phyloP scores from a whole-genome alignment of 2,329 filamentous ascomycete genomes.

The Sordariomycetes sp. region DNA sequence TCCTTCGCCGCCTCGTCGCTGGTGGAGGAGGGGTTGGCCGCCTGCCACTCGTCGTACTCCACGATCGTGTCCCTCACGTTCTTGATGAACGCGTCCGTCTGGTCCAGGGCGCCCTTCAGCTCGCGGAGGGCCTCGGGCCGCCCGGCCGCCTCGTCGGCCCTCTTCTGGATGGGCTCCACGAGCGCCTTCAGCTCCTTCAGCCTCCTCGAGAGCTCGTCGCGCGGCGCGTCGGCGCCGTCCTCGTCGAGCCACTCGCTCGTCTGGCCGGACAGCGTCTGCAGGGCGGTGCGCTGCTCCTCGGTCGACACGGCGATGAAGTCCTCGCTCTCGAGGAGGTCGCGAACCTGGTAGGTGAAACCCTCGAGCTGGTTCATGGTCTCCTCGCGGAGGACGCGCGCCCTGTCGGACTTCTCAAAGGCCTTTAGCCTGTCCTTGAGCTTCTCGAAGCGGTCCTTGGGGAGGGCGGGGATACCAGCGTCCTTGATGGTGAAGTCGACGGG shows the following conservation, averaged over 20 bases:
- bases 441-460: constrained; percentile 36
- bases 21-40: constrained; percentile 36
- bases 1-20: constrained; percentile 27
- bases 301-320: constrained; percentile 65
- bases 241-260: constrained; percentile 86
- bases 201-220: constrained; percentile 64
- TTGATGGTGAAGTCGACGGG: constrained; percentile 38
- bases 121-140: constrained; percentile 59
- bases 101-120: constrained; percentile 60
- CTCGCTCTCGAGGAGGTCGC: constrained; percentile 71
- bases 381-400: constrained; percentile 63
- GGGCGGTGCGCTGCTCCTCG: constrained; percentile 50
- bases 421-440: constrained; percentile 59
- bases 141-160: constrained; percentile 60
- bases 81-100: constrained; percentile 59
- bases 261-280: constrained; percentile 57
- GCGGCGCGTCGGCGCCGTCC: constrained; percentile 66
- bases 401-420: constrained; percentile 80
- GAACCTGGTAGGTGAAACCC: constrained; percentile 78
- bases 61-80: constrained; percentile 60
- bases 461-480: constrained; percentile 36
- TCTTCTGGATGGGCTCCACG: constrained; percentile 64
- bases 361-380: constrained; percentile 91
- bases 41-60: constrained; percentile 54
- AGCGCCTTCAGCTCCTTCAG: constrained; percentile 69